phyloP scores from a whole-genome alignment of 805 yeast genomes.

The Debaryomyces tyrocola region DNA sequence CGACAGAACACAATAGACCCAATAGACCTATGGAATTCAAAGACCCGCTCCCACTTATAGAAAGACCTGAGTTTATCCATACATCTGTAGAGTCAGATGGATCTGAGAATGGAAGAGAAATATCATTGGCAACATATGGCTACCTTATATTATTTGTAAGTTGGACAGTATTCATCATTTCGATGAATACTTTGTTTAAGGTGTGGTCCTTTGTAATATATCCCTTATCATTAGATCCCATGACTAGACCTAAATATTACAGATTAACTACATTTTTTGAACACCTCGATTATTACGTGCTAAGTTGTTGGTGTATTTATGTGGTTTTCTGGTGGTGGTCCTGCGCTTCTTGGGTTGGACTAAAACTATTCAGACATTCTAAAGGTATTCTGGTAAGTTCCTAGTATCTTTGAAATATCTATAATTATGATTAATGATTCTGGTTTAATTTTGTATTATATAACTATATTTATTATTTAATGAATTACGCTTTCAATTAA shows the following conservation, averaged over 20 bases:
- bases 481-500: background rate
- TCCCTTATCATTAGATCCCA: constrained; percentile 22
- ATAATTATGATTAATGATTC: background rate
- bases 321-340: constrained; percentile 63
- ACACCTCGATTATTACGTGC: constrained; percentile 27
- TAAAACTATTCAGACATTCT: constrained; percentile 78
- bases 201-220: constrained; percentile 34
- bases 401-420: background rate
- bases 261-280: constrained; percentile 14
- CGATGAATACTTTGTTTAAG: constrained; percentile 35
- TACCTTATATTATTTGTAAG: constrained; percentile 25
- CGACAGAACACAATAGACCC: no score
- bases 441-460: background rate
- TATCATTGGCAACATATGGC: constrained; percentile 21
- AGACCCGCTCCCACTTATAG: constrained; percentile 9
- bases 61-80: background rate
- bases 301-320: constrained; percentile 40
- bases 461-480: background rate
- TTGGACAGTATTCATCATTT: constrained; percentile 33
- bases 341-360: constrained; percentile 71
- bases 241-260: constrained; percentile 10
- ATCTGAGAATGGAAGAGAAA: background rate
- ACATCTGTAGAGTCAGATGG: background rate
- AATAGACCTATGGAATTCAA: constrained; percentile 3
- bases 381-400: constrained; percentile 48